Conservation (phyloP, 2,329 filamentous ascomycete genomes). For the Thelonectria rubi region DNA sequence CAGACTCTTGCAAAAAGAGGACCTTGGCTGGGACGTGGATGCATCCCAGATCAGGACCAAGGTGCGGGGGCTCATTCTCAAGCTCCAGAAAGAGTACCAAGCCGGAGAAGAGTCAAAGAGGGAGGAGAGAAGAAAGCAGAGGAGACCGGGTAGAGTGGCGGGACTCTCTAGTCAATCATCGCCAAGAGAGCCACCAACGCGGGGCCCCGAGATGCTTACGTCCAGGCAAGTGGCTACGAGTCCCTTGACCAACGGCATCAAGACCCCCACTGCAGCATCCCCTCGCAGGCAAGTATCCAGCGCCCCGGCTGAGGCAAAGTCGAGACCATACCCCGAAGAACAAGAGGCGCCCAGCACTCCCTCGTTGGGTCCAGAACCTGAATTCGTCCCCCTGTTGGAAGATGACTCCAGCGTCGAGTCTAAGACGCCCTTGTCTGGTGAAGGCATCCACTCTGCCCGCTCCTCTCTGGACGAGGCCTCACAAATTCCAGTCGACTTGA, state of each 20-base stretch:
- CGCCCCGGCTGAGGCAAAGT: constrained; percentile 1
- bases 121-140: constrained; percentile 44
- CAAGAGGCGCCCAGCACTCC: constrained; percentile 19
- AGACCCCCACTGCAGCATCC: constrained; percentile 5
- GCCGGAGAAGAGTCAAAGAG: constrained; percentile 51
- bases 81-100: constrained; percentile 68
- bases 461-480: constrained; percentile 33
- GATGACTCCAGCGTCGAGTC: constrained; percentile 33
- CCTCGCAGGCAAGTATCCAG: constrained; percentile 14
- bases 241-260: constrained; percentile 17
- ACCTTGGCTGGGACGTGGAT: constrained; percentile 62
- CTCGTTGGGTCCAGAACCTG: constrained; percentile 25
- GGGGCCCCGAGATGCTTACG: constrained; percentile 25
- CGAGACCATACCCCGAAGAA: constrained; percentile 13
- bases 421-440: constrained; percentile 31
- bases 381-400: constrained; percentile 31
- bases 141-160: constrained; percentile 42
- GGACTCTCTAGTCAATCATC: constrained; percentile 26
- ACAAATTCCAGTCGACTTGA: constrained; percentile 26
- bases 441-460: constrained; percentile 36
- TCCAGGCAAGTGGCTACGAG: constrained; percentile 16
- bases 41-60: constrained; percentile 67
- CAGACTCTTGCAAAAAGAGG: constrained; percentile 70
- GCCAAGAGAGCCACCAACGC: constrained; percentile 25
- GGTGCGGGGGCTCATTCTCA: constrained; percentile 73